Evolutionary conservation across 352 stramenopile genomes (phyloP), one percentile per base, ranked within the genome.

Genomic region (Aphanomyces euteiches): DNA sequence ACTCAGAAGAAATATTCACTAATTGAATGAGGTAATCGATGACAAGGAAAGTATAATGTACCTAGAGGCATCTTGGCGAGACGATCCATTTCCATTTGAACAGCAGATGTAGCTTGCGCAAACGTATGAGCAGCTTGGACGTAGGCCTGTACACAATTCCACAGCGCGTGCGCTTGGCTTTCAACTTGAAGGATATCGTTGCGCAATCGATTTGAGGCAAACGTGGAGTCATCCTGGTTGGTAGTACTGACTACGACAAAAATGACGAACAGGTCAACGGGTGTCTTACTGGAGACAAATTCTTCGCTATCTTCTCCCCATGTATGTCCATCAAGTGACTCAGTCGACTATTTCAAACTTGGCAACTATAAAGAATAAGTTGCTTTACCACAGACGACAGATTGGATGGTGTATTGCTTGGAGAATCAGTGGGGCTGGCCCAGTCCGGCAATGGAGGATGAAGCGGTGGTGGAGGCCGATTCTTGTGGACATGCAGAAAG

Each of bases 121-220:
- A 82, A 92, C n/a, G 84, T 74, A 28, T 79, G 77, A 6, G 85
- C 90, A 10, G 85, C 83, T n/a, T 80, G 79, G 60, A 79, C 74
- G 50, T 88, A 88, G 7, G 82, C 78, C 36, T 82, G 75, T 7
- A 92, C 75, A 64, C 82, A 90, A 65, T 92, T 89, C 80, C 81
- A 92, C 10, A 93, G 72, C 7, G 85, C 85, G 69, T 85, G 86
- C 15, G 90, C 37, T 56, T 88, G 89, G 3, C 84, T 79, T 66
- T 93, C 85, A 0, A 79, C 80, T 67, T 93, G 84, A 50, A 92
- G 34, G 17, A 93, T 73, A 58, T 93, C 84, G 53, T 90, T 93
- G 8, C 84, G 76, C 53, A 93, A 90, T 5, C 70, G 70, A 21
- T 83, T 81, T 5, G 82, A 58, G 17, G 21, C 50, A 10, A 58